These are phyloP conservation scores for Vaccinium myrtillus DNA, from an alignment of 148 eudicot genomes.

Conservation along the genomic window DNA sequence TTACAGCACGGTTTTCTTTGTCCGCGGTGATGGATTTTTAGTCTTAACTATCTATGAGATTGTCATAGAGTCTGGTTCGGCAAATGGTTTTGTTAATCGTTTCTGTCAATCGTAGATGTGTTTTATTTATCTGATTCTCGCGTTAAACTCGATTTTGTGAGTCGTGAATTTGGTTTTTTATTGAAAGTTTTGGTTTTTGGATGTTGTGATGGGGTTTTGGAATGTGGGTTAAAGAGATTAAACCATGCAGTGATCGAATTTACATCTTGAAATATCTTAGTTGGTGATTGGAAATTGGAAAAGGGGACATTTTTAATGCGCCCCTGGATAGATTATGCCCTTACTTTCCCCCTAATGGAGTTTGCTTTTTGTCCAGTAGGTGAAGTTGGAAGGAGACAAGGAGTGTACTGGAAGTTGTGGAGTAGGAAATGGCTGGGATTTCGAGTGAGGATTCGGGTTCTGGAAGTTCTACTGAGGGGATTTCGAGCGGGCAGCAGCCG, in stretches of 20 bases:
- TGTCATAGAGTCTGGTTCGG: neutral
- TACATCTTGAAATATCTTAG: neutral
- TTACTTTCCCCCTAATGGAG: neutral
- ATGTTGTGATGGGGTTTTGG: neutral
- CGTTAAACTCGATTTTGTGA: neutral
- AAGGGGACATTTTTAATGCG: neutral
- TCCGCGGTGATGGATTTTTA: neutral
- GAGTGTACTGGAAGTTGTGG: constrained; percentile 34
- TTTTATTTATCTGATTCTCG: neutral
- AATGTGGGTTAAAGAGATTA: constrained; percentile 7
- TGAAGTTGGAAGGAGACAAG: constrained; percentile 36
- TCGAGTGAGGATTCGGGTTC: constrained; percentile 54
- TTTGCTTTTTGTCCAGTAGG: constrained; percentile 33
- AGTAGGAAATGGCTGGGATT: constrained; percentile 66
- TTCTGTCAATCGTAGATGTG: neutral
- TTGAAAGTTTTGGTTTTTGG: neutral
- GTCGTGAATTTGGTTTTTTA: constrained; percentile 9
- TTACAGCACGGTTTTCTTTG: neutral
- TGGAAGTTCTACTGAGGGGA: constrained; percentile 56
- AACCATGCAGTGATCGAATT: neutral
- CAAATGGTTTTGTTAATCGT: neutral
- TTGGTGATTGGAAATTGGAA: neutral
- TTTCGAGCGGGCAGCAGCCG: constrained; percentile 49
- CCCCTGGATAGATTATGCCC: neutral
- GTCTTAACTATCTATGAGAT: neutral